Evolutionary conservation across 306 rosid genomes (phyloP).

Genomic region (Prosopis cineraria): DNA sequence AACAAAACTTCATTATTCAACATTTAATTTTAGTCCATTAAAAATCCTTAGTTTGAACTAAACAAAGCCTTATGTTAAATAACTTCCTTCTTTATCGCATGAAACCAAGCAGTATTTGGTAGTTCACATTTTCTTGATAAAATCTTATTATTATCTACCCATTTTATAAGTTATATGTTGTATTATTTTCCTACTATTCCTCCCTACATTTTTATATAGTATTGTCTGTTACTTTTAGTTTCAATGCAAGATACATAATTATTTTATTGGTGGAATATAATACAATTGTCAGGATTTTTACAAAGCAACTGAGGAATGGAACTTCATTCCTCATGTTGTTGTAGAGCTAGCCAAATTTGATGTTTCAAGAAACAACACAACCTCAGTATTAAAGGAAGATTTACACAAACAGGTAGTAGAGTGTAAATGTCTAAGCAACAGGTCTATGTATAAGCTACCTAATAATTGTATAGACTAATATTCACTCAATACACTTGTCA

Average conservation of each 20-base stretch:
- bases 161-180: background rate
- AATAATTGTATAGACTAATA: too few relatives aligned
- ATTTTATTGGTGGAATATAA: too few relatives aligned
- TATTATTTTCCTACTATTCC: background rate
- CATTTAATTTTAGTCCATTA: too few relatives aligned
- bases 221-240: too few relatives aligned
- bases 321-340: slow-evolving; percentile 72
- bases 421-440: slow-evolving; percentile 62
- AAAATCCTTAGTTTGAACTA: too few relatives aligned
- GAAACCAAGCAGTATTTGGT: slow-evolving; percentile 5
- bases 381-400: slow-evolving; percentile 62
- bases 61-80: too few relatives aligned
- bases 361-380: slow-evolving; percentile 28
- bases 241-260: too few relatives aligned
- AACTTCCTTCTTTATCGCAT: background rate
- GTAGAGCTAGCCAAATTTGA: slow-evolving; percentile 72
- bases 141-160: too few relatives aligned
- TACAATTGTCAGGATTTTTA: slow-evolving; percentile 59
- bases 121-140: slow-evolving; percentile 8
- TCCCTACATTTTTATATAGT: background rate
- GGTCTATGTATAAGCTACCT: too few relatives aligned
- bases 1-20: too few relatives aligned
- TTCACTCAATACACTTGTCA: too few relatives aligned
- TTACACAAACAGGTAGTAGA: slow-evolving; percentile 59
- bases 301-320: slow-evolving; percentile 74